Percentiles rank a stretch among this genome's conserved stretches.
phyloP scores from a whole-genome alignment of 495 filamentous ascomycete genomes.

The Monascus purpureus region DNA sequence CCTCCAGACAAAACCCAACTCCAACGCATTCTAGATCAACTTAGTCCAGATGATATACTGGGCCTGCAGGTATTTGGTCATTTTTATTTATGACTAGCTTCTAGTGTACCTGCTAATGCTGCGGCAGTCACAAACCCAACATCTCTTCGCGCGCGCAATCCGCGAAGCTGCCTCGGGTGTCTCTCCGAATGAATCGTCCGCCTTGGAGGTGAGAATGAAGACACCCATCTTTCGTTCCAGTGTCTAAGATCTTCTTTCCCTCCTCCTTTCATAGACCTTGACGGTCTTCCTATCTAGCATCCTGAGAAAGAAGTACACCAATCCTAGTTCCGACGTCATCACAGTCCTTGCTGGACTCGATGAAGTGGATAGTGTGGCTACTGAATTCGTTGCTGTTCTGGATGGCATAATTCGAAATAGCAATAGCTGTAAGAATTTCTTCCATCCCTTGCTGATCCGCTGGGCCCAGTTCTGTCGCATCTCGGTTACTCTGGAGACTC shows the following conservation, averaged over 20 bases:
- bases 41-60: constrained; percentile 61
- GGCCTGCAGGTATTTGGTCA: constrained; percentile 44
- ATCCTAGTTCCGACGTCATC: constrained; percentile 91
- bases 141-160: constrained; percentile 63
- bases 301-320: constrained; percentile 83
- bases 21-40: constrained; percentile 46
- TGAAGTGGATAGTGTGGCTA: constrained; percentile 71
- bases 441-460: background rate
- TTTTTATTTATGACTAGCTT: background rate
- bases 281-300: constrained; percentile 72
- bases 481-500: too few relatives aligned
- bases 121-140: constrained; percentile 51
- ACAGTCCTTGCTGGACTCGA: constrained; percentile 76
- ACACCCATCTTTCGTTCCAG: too few relatives aligned
- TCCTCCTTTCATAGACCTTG: constrained; percentile 49
- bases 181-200: constrained; percentile 56
- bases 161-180: constrained; percentile 48
- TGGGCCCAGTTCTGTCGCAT: too few relatives aligned
- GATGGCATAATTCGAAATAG: constrained; percentile 74
- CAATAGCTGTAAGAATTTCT: constrained; percentile 45
- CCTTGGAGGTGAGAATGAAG: constrained; percentile 62
- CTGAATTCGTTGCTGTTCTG: constrained; percentile 72
- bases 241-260: too few relatives aligned
- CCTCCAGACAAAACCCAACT: constrained; percentile 58
- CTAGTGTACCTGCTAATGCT: constrained; percentile 2